These are phyloP conservation scores for Pugionium dolabratum DNA, from an alignment of 345 rosid genomes.

Conservation along the genomic window DNA sequence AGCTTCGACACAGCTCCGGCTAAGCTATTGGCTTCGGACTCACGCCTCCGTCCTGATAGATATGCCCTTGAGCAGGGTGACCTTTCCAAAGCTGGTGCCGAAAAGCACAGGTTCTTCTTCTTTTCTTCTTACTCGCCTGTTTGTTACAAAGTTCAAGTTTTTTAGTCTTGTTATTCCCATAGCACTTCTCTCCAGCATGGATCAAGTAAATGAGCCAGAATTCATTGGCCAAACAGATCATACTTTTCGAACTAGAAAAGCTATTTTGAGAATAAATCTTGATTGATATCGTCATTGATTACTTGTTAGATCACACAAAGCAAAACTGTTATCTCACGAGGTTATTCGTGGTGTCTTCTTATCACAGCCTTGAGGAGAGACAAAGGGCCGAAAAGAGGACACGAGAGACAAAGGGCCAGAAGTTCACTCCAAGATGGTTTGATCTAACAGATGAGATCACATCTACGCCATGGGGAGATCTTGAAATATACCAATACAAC, in stretches of 20 bases:
- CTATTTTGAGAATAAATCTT: neutral
- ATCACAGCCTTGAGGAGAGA: constrained; percentile 70
- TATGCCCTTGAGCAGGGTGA: constrained; percentile 78
- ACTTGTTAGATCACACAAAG: constrained; percentile 7
- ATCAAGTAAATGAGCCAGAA: neutral
- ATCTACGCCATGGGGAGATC: constrained; percentile 70
- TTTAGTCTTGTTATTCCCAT: neutral
- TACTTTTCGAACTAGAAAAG: neutral
- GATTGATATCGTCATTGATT: neutral
- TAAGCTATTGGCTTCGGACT: constrained; percentile 77
- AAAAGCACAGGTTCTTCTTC: constrained; percentile 64
- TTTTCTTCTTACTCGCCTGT: constrained; percentile 4
- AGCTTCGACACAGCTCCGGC: constrained; percentile 78
- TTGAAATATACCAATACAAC: constrained; percentile 67
- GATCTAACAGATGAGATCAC: constrained; percentile 62
- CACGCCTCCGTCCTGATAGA: constrained; percentile 83
- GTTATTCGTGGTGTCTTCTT: constrained; percentile 8
- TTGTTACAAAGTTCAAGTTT: neutral
- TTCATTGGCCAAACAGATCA: neutral
- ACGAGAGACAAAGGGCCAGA: constrained; percentile 60
- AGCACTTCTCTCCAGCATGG: neutral
- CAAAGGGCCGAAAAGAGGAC: constrained; percentile 71
- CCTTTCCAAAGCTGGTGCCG: constrained; percentile 62
- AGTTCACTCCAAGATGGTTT: constrained; percentile 70
- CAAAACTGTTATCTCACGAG: constrained; percentile 11